Conservation (phyloP, 2,329 filamentous ascomycete genomes). For the Pseudofabraea citricarpa region DNA sequence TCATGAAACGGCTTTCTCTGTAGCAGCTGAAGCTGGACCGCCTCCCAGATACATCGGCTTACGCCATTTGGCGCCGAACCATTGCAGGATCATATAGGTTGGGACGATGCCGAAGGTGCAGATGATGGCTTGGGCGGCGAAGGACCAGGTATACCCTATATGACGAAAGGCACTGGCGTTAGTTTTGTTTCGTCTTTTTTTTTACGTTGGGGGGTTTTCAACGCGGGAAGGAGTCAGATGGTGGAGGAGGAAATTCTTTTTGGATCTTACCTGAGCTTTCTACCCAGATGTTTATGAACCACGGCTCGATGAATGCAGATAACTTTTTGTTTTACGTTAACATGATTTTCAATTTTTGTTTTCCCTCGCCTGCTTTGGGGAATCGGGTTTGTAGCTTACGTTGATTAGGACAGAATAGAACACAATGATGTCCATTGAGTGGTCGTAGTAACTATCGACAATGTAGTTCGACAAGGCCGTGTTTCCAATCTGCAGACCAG, state of each 20-base stretch:
- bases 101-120: slow-evolving; percentile 22
- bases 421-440: slow-evolving; percentile 48
- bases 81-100: slow-evolving; percentile 18
- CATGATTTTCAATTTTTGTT: slow-evolving; percentile 5
- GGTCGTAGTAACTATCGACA: slow-evolving; percentile 49
- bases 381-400: slow-evolving; percentile 30
- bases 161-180: slow-evolving; percentile 1
- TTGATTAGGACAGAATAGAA: slow-evolving; percentile 52
- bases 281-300: slow-evolving; percentile 26
- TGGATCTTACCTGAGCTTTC: slow-evolving; percentile 8
- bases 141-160: slow-evolving; percentile 24
- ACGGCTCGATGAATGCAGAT: slow-evolving; percentile 17
- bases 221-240: not conserved
- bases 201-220: not conserved
- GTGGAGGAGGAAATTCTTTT: not conserved
- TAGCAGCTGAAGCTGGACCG: too few species aligned
- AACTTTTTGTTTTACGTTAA: slow-evolving; percentile 15
- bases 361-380: not conserved
- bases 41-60: slow-evolving; percentile 7
- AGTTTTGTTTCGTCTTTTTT: too few species aligned
- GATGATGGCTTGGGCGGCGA: slow-evolving; percentile 25
- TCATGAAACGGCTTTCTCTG: not conserved
- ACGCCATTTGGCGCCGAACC: slow-evolving; percentile 18
- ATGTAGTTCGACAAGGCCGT: slow-evolving; percentile 47
- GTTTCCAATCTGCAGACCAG: slow-evolving; percentile 53